A percentile compares a stretch with the other conserved stretches of the same genome.
Evolutionary conservation across 2,329 filamentous ascomycete genomes (phyloP).

Genomic region (Hypoxylon sp.): DNA sequence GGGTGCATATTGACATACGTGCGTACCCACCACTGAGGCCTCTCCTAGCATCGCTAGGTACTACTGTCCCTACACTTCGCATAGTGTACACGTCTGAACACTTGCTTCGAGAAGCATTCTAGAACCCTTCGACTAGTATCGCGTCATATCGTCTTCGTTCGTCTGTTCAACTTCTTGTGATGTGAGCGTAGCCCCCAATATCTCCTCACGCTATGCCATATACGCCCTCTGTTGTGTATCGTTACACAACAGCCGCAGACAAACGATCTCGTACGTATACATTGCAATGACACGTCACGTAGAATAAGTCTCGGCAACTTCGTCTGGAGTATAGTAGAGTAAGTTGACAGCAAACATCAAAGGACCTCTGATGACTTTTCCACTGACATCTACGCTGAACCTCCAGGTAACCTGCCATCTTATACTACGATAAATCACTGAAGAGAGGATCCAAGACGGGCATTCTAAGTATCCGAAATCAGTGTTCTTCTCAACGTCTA

Average conservation of each 20-base stretch:
- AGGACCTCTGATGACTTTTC: background rate
- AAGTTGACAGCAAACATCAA: conserved; percentile 21
- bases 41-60: conserved; percentile 1
- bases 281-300: background rate
- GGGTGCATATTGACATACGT: conserved; percentile 3
- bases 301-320: background rate
- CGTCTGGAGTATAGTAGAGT: conserved; percentile 1
- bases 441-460: background rate
- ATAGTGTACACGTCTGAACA: background rate
- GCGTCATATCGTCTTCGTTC: background rate
- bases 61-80: background rate
- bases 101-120: conserved; percentile 26
- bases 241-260: conserved; percentile 15
- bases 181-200: conserved; percentile 5
- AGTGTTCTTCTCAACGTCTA: background rate
- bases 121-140: conserved; percentile 11
- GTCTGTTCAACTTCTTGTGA: background rate
- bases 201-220: conserved; percentile 8
- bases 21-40: background rate
- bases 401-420: background rate
- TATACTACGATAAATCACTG: background rate
- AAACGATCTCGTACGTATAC: conserved; percentile 8
- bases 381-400: background rate
- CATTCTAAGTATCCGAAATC: background rate
- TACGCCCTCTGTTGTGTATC: conserved; percentile 14